Percentiles rank a stretch among this genome's conserved stretches.
Evolutionary conservation across 2,329 filamentous ascomycete genomes (phyloP).

Genomic region (Helotiales sp.): DNA sequence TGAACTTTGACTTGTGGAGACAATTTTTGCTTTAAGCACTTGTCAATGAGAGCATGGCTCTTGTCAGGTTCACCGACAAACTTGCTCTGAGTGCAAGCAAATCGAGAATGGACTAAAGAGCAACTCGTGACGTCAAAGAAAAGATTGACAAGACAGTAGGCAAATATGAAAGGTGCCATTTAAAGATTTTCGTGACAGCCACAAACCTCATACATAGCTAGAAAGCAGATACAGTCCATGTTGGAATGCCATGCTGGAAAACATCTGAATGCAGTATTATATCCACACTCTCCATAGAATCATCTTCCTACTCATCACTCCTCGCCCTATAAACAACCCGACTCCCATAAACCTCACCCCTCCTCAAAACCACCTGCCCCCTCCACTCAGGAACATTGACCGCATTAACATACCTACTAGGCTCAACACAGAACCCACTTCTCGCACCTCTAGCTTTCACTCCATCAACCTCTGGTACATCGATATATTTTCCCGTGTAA

Average conservation of each 20-base stretch:
- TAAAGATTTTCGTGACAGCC: too few relatives aligned
- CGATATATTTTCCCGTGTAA: constrained; percentile 85
- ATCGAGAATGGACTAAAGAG: too few relatives aligned
- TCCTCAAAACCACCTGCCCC: constrained; percentile 76
- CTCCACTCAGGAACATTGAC: constrained; percentile 80
- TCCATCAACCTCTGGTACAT: constrained; percentile 67
- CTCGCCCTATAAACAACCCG: constrained; percentile 84
- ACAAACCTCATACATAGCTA: too few relatives aligned
- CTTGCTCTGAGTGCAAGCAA: too few relatives aligned
- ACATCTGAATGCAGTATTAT: neutral
- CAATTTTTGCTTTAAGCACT: too few relatives aligned
- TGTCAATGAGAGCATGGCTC: too few relatives aligned
- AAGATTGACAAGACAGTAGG: too few relatives aligned
- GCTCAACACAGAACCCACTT: constrained; percentile 88
- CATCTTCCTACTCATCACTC: constrained; percentile 52
- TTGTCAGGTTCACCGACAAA: too few relatives aligned
- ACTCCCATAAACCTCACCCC: constrained; percentile 79
- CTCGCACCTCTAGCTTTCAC: constrained; percentile 65
- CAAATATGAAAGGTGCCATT: too few relatives aligned
- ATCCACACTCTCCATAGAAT: neutral
- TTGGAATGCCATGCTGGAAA: neutral
- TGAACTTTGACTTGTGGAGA: too few relatives aligned
- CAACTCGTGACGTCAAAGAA: too few relatives aligned
- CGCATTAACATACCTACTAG: constrained; percentile 87
- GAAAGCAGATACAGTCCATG: too few relatives aligned